Evolutionary conservation across 495 filamentous ascomycete species (phyloP).

Genomic region (Talaromyces stipitatus): DNA sequence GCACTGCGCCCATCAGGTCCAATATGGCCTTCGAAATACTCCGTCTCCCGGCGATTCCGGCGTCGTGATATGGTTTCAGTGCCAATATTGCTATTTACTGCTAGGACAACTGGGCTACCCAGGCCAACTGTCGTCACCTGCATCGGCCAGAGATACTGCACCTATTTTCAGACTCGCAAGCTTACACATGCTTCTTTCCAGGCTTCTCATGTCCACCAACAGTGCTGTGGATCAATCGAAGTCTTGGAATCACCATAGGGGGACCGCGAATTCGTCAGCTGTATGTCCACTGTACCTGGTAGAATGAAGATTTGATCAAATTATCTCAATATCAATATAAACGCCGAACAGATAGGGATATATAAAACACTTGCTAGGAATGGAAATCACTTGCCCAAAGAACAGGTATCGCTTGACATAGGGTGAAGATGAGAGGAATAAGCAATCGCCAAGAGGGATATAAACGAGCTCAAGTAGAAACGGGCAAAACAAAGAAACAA

Average conservation of each 20-base stretch:
- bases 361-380: neutral
- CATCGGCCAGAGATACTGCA: neutral
- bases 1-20: neutral
- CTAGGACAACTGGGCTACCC: neutral
- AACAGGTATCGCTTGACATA: neutral
- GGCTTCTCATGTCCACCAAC: no score
- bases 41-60: neutral
- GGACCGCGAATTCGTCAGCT: no score
- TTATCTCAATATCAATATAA: neutral
- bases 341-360: neutral
- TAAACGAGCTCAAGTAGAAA: neutral
- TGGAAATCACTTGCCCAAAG: neutral
- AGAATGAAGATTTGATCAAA: neutral
- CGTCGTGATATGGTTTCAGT: neutral
- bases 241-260: no score
- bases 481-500: neutral
- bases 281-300: neutral
- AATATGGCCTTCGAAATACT: neutral
- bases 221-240: no score
- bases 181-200: no score
- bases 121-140: neutral
- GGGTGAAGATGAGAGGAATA: neutral
- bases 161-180: neutral
- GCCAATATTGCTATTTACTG: neutral
- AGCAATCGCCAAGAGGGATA: neutral